phyloP scores from a whole-genome alignment of 2,329 filamentous ascomycete genomes.

The Graphiopsis chlorocephala region DNA sequence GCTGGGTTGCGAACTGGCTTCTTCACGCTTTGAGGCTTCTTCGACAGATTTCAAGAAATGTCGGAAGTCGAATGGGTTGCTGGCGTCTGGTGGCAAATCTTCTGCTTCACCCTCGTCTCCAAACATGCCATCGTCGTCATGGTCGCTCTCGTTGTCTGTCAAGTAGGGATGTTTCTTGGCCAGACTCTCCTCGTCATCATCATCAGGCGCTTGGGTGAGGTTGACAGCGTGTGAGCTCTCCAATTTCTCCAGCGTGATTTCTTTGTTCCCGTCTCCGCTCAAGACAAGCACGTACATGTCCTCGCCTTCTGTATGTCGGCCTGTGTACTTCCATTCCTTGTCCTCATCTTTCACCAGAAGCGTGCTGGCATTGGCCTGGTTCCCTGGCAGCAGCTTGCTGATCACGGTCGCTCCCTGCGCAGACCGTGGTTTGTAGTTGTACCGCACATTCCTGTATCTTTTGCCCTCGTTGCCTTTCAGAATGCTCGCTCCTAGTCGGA shows the following conservation, averaged over 20 bases:
- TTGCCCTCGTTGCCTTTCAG: constrained; percentile 17
- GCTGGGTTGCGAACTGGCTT: constrained; percentile 24
- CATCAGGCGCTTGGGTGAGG: constrained; percentile 65
- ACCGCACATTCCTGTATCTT: constrained; percentile 28
- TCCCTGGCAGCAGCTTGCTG: constrained; percentile 9
- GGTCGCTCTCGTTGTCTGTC: constrained; percentile 21
- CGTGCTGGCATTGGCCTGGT: constrained; percentile 12
- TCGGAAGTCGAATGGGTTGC: constrained; percentile 51
- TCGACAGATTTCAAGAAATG: constrained; percentile 39
- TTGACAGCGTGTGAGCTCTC: constrained; percentile 88
- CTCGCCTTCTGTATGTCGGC: constrained; percentile 48
- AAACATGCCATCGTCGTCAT: constrained; percentile 29
- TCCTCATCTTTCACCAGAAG: constrained; percentile 28
- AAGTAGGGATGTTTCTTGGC: constrained; percentile 63
- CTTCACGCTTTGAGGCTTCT: constrained; percentile 21
- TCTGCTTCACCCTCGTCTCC: constrained; percentile 36
- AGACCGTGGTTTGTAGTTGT: constrained; percentile 46
- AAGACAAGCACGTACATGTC: constrained; percentile 65
- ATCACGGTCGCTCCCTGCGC: constrained; percentile 22
- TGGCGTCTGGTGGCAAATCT: constrained; percentile 38
- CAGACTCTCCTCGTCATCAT: constrained; percentile 62
- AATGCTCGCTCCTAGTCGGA: constrained; percentile 32
- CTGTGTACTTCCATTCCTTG: constrained; percentile 39
- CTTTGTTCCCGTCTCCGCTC: constrained; percentile 25
- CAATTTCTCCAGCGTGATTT: constrained; percentile 64